Base-by-base conservation (phyloP, 169 alveolate genomes). In the Babesia gibsoni region DNA sequence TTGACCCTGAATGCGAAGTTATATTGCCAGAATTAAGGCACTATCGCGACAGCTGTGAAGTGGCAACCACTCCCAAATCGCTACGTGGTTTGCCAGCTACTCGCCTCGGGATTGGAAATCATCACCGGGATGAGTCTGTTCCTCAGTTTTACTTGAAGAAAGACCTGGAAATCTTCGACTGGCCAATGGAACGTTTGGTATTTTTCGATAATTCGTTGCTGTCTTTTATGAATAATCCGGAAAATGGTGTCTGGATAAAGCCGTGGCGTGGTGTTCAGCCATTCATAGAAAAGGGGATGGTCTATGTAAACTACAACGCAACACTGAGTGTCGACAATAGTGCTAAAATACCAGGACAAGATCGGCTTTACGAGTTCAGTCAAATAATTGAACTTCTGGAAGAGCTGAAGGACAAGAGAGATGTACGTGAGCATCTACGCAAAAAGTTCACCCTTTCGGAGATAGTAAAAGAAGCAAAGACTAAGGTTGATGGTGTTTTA, bases 231-330 rank as follows among this genome's bases (percentile, higher is more conserved):
- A 36, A 33, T n/a, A 48, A 66, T 53, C 77, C 77, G 10, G 77
- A 66, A 25, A 66, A 66, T 41, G 77, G 77, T n/a, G 77, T 66
- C 22, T 66, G 77, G 77, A 50, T 66, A 9, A 16, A 45, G 22
- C 63, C 67, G 7, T 66, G 65, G 63, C 65, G 43, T 41, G 67
- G 67, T 4, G 77, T 41, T 3, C 63, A 66, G 65, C 65, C 77
- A 14, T 52, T 18, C 41, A 35, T 50, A 29, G 57, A 66, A 35
- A 53, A 50, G n/a, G 65, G 77, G 46, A 2, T 10, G 27, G 66
- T 27, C 16, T 22, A 48, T 2, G 5, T 48, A 22, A 0, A 2
- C 0, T 7, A 2, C 18, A 22, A 18, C 4, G 1, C 0, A 1
- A 23, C 23, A 14, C 57, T 18, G 6, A n/a, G 12, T 2, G 3